Evolutionary conservation across 768 basidiomycete genomes (phyloP).

Genomic region (Boletus reticuloceps): DNA sequence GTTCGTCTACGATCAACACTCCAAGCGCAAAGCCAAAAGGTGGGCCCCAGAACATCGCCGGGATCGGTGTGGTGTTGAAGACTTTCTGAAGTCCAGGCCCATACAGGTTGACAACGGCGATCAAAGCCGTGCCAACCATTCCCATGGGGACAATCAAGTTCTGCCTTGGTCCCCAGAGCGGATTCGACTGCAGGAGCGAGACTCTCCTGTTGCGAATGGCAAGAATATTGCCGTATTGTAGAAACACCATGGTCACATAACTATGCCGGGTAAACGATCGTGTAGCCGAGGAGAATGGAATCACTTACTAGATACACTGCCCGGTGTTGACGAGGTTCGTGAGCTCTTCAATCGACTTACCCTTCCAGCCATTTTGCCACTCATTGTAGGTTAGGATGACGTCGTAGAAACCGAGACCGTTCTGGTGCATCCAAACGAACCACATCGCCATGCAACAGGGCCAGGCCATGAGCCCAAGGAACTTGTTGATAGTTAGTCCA

Average conservation of each 20-base stretch:
- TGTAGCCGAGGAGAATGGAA: not conserved
- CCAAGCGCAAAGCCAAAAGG: constrained; percentile 44
- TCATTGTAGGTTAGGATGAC: constrained; percentile 42
- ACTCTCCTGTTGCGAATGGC: constrained; percentile 44
- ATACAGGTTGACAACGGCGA: constrained; percentile 44
- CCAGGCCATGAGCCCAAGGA: constrained; percentile 46
- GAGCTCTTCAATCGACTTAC: constrained; percentile 30
- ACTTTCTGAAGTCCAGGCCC: constrained; percentile 43
- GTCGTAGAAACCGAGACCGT: constrained; percentile 37
- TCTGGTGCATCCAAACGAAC: constrained; percentile 38
- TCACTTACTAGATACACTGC: constrained; percentile 44
- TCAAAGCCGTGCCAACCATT: constrained; percentile 41
- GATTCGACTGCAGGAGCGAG: constrained; percentile 42
- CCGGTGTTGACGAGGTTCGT: constrained; percentile 37
- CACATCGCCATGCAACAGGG: constrained; percentile 44
- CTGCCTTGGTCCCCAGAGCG: constrained; percentile 45
- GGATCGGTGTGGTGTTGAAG: constrained; percentile 43
- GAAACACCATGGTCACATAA: constrained; percentile 47
- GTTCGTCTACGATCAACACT: constrained; percentile 42
- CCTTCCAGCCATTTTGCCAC: constrained; percentile 37
- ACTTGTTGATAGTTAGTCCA: constrained; percentile 25
- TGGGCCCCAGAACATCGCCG: constrained; percentile 47
- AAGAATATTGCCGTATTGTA: constrained; percentile 43
- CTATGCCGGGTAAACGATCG: constrained; percentile 18
- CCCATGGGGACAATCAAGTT: constrained; percentile 38